Percentiles rank a stretch among this genome's conserved stretches.
These are phyloP conservation scores for Wallacemonas sp. DNA, from an alignment of 208 protist genomes.

Conservation along the genomic window DNA sequence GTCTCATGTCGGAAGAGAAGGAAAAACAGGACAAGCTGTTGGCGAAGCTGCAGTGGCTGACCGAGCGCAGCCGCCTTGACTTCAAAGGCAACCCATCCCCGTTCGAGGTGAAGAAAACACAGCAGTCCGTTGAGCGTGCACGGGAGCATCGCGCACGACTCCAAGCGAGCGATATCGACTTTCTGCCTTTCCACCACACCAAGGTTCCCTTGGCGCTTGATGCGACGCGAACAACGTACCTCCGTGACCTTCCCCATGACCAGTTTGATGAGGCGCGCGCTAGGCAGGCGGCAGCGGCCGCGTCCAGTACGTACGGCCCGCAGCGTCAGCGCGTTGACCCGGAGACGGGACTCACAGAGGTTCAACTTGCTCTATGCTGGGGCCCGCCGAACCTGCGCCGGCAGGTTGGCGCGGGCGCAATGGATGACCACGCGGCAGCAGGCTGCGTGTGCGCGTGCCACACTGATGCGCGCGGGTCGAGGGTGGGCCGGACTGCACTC, in stretches of 20 bases:
- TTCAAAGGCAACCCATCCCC: slow-evolving; percentile 82
- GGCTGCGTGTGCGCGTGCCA: too few relatives aligned
- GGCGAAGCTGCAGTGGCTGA: slow-evolving; percentile 77
- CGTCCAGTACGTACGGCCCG: slow-evolving; percentile 2
- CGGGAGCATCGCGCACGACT: slow-evolving; percentile 21
- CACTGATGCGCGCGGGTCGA: too few relatives aligned
- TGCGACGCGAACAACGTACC: slow-evolving; percentile 47
- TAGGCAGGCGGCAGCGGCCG: neutral
- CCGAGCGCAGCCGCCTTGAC: slow-evolving; percentile 54
- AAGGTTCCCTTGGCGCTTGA: slow-evolving; percentile 43
- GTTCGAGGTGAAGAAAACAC: slow-evolving; percentile 66
- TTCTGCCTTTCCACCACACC: slow-evolving; percentile 69
- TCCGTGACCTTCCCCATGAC: slow-evolving; percentile 22
- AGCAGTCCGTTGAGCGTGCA: slow-evolving; percentile 47
- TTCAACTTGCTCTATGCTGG: slow-evolving; percentile 71
- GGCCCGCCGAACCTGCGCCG: too few relatives aligned
- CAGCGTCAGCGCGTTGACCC: slow-evolving; percentile 51
- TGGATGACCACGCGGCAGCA: too few relatives aligned
- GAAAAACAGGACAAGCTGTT: slow-evolving; percentile 57
- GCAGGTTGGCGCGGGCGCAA: too few relatives aligned
- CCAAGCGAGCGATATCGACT: slow-evolving; percentile 45
- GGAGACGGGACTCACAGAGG: slow-evolving; percentile 57
- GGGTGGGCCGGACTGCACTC: too few relatives aligned
- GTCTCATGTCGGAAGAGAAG: slow-evolving; percentile 23
- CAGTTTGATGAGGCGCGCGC: slow-evolving; percentile 22